phyloP scores from a whole-genome alignment of 805 yeast genomes.

The Jamesozyma spencerorum region DNA sequence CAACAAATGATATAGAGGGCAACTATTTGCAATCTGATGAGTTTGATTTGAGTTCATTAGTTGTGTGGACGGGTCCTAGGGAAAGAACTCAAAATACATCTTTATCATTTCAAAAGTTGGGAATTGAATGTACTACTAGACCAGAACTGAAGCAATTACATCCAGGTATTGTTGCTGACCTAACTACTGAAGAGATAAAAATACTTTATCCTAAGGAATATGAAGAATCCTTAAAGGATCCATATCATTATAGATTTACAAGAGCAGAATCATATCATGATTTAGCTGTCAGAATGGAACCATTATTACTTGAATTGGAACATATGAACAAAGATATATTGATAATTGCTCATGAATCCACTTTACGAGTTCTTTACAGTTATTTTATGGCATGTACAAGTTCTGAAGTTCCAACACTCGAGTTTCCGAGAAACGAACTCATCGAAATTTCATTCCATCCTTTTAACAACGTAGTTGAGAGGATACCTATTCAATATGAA shows the following conservation, averaged over 20 bases:
- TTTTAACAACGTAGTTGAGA: constrained; percentile 57
- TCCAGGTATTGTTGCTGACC: constrained; percentile 77
- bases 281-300: constrained; percentile 88
- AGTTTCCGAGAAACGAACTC: constrained; percentile 72
- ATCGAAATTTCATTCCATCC: constrained; percentile 85
- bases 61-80: constrained; percentile 92
- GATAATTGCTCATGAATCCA: constrained; percentile 88
- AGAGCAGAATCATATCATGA: constrained; percentile 95
- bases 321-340: constrained; percentile 79
- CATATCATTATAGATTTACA: constrained; percentile 87
- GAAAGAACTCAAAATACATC: constrained; percentile 77
- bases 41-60: constrained; percentile 3
- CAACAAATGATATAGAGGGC: neutral
- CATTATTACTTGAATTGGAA: constrained; percentile 87
- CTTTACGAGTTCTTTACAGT: constrained; percentile 83
- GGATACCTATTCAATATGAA: constrained; percentile 33
- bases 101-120: constrained; percentile 50
- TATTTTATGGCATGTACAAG: constrained; percentile 89
- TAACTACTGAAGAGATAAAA: constrained; percentile 52
- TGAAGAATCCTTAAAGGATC: constrained; percentile 57
- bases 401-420: constrained; percentile 70
- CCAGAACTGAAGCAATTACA: constrained; percentile 80
- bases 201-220: constrained; percentile 60
- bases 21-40: neutral
- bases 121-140: constrained; percentile 61